Conservation (phyloP, 2,329 filamentous ascomycete species). For the Neopestalotiopsis sp. region DNA sequence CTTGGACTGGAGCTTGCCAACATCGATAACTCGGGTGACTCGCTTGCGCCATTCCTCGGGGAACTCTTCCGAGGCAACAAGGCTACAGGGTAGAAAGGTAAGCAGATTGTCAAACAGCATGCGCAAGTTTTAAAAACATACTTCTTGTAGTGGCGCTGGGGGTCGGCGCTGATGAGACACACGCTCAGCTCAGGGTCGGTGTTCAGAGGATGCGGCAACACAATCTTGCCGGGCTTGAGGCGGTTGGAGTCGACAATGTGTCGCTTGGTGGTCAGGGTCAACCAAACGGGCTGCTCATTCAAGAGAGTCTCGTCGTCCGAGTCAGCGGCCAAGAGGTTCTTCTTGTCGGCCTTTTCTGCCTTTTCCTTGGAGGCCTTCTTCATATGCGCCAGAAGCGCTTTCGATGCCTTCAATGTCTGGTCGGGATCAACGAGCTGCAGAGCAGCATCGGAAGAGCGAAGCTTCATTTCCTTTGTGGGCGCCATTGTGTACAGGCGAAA, state of each 20-base stretch:
- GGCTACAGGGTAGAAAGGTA: constrained; percentile 52
- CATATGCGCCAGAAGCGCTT: constrained; percentile 66
- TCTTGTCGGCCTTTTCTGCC: constrained; percentile 53
- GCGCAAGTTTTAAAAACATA: neutral
- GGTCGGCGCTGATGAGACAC: constrained; percentile 77
- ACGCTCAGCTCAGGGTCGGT: constrained; percentile 57
- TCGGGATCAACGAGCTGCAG: constrained; percentile 44
- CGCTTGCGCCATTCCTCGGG: constrained; percentile 68
- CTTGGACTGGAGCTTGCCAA: constrained; percentile 79
- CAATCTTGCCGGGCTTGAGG: constrained; percentile 84
- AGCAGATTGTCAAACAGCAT: neutral
- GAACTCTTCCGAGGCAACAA: constrained; percentile 76
- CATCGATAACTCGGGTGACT: constrained; percentile 78
- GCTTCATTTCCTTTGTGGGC: constrained; percentile 45
- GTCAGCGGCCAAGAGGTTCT: constrained; percentile 57
- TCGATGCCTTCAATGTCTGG: constrained; percentile 66
- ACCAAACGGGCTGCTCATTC: constrained; percentile 61
- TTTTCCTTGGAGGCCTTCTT: constrained; percentile 58
- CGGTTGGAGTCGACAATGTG: constrained; percentile 74
- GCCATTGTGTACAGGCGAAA: constrained; percentile 38
- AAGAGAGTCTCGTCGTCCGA: constrained; percentile 48
- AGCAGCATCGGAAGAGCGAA: constrained; percentile 29
- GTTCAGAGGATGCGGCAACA: constrained; percentile 78
- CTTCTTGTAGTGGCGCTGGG: constrained; percentile 81
- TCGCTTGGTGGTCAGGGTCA: constrained; percentile 68